Evolutionary conservation across 345 rosid species (phyloP), one percentile per base, ranked within the genome.

Genomic region (Eucalyptus rudis): DNA sequence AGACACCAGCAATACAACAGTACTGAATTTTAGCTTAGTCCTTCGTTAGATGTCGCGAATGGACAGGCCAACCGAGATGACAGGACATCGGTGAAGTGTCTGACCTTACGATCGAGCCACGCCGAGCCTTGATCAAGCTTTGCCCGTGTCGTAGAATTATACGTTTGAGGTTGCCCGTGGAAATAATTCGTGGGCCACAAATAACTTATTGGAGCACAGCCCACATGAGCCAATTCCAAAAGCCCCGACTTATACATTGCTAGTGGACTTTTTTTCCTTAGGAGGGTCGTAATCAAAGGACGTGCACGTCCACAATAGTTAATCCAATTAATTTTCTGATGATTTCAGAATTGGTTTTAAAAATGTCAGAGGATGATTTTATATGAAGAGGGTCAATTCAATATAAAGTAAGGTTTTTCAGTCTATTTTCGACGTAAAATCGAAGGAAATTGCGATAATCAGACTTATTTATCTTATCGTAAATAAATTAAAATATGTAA

Each of bases 391-490:
- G 76, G 27, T 36, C 45, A 10, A 71, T 36, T 36, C 45, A 11
- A 71, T 71, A 19, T 12, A 36, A 71, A 36, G 27, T 36, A 36
- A 36, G 45, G 45, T 36, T 76, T 1, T 9, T 19, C 3, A 10
- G 13, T 71, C 45, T 0, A 71, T 10, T 71, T 71, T 71, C 2
- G 14, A 71, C 14, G 10, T 19, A 19, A 71, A 68, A 68, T 8
- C 12, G 0, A 31, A 68, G 79, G 43, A 68, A 16, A 31, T 31
- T 3, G 20, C 19, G 1, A 10, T 52, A 52, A 52, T 52, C 1
- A 0, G 7, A 1, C 44, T 33, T 16, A 17, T 19, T 33, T 33
- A 16, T 33, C 81, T 71, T 9, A 9, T 0, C 1, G 12, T 8
- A 33, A 17, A 33, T 17, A 71, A 71, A 68, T 68, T 33, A 20